Evolutionary conservation across 2,329 filamentous ascomycete species (phyloP).

Genomic region (Cladophialophora bantiana): DNA sequence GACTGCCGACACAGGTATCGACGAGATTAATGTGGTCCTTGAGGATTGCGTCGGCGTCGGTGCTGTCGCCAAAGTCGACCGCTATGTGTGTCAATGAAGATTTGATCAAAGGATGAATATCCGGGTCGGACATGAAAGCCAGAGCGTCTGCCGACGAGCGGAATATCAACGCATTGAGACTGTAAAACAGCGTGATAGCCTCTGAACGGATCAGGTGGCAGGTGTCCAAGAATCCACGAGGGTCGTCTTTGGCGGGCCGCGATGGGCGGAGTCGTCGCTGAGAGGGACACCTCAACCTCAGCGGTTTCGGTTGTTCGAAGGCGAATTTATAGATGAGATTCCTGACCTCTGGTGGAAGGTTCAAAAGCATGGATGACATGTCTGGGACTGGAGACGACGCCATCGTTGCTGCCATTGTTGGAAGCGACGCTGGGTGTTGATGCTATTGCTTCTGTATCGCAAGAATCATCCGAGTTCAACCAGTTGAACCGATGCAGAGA

Average conservation of each 20-base stretch:
- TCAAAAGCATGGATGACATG: conserved; percentile 23
- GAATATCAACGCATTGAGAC: conserved; percentile 35
- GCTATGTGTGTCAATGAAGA: conserved; percentile 32
- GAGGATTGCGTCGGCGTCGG: conserved; percentile 32
- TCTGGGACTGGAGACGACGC: conserved; percentile 10
- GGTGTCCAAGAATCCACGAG: conserved; percentile 32
- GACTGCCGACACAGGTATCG: conserved; percentile 32
- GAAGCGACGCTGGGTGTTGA: not conserved
- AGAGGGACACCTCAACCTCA: conserved; percentile 31
- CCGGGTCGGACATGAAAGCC: conserved; percentile 32
- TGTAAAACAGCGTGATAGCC: conserved; percentile 36
- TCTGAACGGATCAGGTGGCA: conserved; percentile 32
- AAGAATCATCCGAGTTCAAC: conserved; percentile 3
- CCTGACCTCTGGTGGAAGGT: conserved; percentile 36
- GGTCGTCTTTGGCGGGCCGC: conserved; percentile 33
- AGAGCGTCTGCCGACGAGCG: conserved; percentile 29
- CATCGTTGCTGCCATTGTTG: conserved; percentile 4
- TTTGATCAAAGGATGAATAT: conserved; percentile 34
- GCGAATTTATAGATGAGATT: conserved; percentile 36
- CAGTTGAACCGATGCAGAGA: conserved; percentile 15
- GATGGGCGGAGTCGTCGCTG: conserved; percentile 35
- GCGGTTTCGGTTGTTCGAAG: conserved; percentile 25
- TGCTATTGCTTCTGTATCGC: conserved; percentile 5
- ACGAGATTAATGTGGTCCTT: conserved; percentile 37
- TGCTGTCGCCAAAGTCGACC: conserved; percentile 36